Base-by-base conservation (phyloP, 2,329 filamentous ascomycete genomes). In the Fusarium buharicum region DNA sequence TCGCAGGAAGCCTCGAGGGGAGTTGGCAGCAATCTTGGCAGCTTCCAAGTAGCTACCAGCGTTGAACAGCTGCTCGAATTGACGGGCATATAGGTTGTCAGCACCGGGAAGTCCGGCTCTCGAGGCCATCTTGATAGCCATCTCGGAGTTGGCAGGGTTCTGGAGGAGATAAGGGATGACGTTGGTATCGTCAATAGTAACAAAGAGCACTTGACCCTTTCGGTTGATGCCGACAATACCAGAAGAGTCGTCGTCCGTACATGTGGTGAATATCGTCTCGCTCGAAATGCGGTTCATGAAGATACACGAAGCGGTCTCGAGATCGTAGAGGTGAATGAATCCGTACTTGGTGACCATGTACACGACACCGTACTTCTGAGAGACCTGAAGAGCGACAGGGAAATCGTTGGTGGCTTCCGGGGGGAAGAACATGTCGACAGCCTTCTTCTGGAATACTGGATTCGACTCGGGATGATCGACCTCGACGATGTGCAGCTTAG, bases 281-380 rank as follows among this genome's bases (percentile, higher is more conserved):
- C 93, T 97, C 30, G 95, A 99, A 73, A 99, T 99, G 70, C 96
- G 90, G 84, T 99, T 99, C 93, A 99, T 96, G 86, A 97, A 99
- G 75, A 99, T 95, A 76, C 92, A 96, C 12, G 90, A 91, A 55
- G 92, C 96, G 8, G 91, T 95, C 82, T 99, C 96, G 54, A 99
- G 87, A 73, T 99, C 96, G 79, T 99, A 98, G 20, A 99, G 86
- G 79, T 99, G 95, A 71, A 99, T 98, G 80, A 98, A 99, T 49
- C 95, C 95, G 73, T 97, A 99, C 78, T 99, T 99, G 54, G 95
- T 99, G 62, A 99, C 92, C 72, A 99, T 87, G 79, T 97, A 97
- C 72, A 99, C 90, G 74, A 99, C 88, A 73, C 93, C 94, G 78
- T 99, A 99, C 79, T 95, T 96, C 73, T 92, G 89, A 4, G 95